phyloP scores from a whole-genome alignment of 495 filamentous ascomycete species.

The Tricharina praecox region DNA sequence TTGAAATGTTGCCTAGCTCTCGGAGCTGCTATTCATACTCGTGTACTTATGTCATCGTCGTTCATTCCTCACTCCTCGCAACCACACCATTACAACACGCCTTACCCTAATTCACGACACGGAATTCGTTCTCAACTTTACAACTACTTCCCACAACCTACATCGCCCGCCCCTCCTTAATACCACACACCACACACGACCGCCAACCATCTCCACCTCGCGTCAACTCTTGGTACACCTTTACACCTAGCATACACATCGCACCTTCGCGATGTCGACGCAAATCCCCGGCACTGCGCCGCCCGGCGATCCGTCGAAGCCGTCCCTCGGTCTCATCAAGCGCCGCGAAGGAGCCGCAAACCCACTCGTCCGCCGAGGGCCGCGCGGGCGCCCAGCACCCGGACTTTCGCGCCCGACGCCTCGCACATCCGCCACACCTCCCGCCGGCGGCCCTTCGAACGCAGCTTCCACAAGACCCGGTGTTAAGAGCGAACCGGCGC shows the following conservation, averaged over 20 bases:
- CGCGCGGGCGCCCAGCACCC: neutral
- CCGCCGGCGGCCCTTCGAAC: neutral
- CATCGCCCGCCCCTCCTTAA: neutral
- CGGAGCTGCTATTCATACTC: too few species aligned
- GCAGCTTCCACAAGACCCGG: too few species aligned
- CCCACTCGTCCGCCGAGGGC: neutral
- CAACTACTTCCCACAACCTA: neutral
- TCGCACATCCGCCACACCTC: neutral
- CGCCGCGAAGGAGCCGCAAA: neutral
- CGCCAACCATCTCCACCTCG: neutral
- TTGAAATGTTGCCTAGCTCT: too few species aligned
- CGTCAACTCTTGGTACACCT: neutral
- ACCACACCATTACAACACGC: too few species aligned
- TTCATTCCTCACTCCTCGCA: neutral
- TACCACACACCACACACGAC: neutral
- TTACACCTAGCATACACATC: neutral
- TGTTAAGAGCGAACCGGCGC: neutral
- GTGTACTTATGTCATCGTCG: slow-evolving; percentile 4
- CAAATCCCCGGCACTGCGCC: neutral
- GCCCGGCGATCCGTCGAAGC: neutral
- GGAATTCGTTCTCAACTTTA: neutral
- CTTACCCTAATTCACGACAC: too few species aligned
- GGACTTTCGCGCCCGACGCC: neutral
- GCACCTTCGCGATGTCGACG: neutral
- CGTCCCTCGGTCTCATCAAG: slow-evolving; percentile 2